Conservation (phyloP, 192 early-diverging fungal species). For the Entomortierella parvispora region DNA sequence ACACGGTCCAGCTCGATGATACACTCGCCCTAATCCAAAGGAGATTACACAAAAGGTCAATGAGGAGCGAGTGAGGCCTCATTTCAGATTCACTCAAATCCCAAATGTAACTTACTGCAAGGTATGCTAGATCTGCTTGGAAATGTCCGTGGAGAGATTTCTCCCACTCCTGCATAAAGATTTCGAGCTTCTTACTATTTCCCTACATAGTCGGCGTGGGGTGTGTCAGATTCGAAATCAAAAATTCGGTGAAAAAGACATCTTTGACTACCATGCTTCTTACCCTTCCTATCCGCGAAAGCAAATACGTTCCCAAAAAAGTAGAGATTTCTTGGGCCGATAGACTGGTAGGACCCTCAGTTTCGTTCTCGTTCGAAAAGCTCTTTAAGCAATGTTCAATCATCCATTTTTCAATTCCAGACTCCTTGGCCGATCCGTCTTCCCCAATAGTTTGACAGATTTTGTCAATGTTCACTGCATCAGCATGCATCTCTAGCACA, state of each 20-base stretch:
- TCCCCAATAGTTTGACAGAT: conserved; percentile 20
- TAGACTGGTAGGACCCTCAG: background rate
- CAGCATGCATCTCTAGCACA: conserved; percentile 17
- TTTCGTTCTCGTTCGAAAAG: conserved; percentile 17
- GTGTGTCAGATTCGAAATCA: background rate
- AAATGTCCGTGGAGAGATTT: conserved; percentile 44
- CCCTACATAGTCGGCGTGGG: conserved; percentile 15
- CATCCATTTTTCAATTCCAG: conserved; percentile 43
- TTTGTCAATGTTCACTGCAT: conserved; percentile 1
- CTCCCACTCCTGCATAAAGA: conserved; percentile 56
- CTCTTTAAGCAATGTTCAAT: conserved; percentile 31
- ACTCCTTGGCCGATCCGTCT: conserved; percentile 2
- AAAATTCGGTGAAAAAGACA: background rate
- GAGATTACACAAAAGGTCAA: background rate
- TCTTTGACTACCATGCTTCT: background rate
- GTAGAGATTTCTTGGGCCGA: conserved; percentile 20
- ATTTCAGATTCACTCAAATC: background rate
- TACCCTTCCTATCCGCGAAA: conserved; percentile 34
- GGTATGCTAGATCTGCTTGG: conserved; percentile 30
- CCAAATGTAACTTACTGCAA: conserved; percentile 31
- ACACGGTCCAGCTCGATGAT: conserved; percentile 27
- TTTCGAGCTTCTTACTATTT: conserved; percentile 52
- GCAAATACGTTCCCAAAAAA: conserved; percentile 32
- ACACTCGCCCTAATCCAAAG: conserved; percentile 27
- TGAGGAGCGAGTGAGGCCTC: conserved; percentile 1